Evolutionary conservation across 1,284 basidiomycete genomes (phyloP), one percentile per base, ranked within the genome.

Genomic region (Leccinum laetum): DNA sequence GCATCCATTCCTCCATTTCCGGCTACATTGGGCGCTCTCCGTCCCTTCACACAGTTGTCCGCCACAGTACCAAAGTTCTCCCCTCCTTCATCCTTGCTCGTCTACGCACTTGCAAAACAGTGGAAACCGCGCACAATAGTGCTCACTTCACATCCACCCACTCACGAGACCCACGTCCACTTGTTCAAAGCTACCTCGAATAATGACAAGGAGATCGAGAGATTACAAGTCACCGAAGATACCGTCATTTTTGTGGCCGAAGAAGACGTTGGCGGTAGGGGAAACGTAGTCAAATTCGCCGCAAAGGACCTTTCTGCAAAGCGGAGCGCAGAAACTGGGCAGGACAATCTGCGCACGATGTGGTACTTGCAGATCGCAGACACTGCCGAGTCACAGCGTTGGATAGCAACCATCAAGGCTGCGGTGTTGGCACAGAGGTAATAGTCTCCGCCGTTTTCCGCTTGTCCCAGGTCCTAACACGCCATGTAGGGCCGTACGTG

Each of bases 221-320:
- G 91, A 56, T 75, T 93, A 35, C 86, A 88, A 72, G 90, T 93
- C 68, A 88, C 88, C 64, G 89, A 91, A 70, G 84, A 89, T 55
- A 91, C 87, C 60, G 86, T 89, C 57, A 87, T 90, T 7, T 92
- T 87, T 69, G 84, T 93, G 24, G 82, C 90, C 0, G 90, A 92
- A 60, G 86, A 86, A 65, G 87, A 89, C 53, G 83, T 89, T 3
- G 85, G 84, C 14, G 86, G 89, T 4, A 83, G 84, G 62, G 80
- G 83, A 26, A 83, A 83, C 66, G 86, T 92, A 10, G 81, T 93
- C 68, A 90, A 88, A 70, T 81, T 93, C 13, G 87, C 84, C 26
- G 89, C 89, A 10, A 75, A 82, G 26, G 85, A 88, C 68, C 83
- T 86, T 53, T 86, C 86, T 14, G 76, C 79, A 4, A 76, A 79